Evolutionary conservation across 2,329 filamentous ascomycete genomes (phyloP).

Genomic region (Aspergillus sp.): DNA sequence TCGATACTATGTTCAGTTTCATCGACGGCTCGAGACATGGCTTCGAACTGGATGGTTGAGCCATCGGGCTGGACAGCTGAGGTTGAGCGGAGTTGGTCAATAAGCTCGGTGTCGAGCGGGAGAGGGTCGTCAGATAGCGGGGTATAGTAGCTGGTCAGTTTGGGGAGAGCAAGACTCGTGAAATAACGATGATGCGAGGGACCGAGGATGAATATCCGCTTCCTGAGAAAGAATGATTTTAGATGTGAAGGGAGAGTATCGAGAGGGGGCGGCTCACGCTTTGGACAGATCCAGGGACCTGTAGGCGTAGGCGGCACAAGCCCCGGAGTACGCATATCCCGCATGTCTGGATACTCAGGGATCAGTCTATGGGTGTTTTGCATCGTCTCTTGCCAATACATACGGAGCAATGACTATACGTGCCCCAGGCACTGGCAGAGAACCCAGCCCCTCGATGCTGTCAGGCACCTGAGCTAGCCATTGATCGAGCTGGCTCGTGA

Average conservation of each 20-base stretch:
- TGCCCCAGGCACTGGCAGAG: conserved; percentile 70
- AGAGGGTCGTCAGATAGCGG: conserved; percentile 45
- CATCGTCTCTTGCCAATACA: conserved; percentile 34
- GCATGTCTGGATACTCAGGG: conserved; percentile 66
- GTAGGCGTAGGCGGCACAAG: conserved; percentile 93
- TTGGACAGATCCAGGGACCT: conserved; percentile 78
- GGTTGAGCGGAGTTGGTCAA: conserved; percentile 35
- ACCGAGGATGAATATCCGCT: conserved; percentile 87
- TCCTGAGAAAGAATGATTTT: conserved; percentile 47
- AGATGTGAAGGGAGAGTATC: not conserved
- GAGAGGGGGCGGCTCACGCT: conserved; percentile 51
- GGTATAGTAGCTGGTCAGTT: conserved; percentile 56
- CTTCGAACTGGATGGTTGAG: conserved; percentile 38
- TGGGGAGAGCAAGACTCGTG: conserved; percentile 71
- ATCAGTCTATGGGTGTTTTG: conserved; percentile 12
- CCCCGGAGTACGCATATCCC: conserved; percentile 88
- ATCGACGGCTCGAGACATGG: conserved; percentile 67
- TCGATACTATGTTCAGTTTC: conserved; percentile 89
- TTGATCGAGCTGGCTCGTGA: conserved; percentile 68
- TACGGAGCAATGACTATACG: conserved; percentile 92
- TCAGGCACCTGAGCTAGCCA: conserved; percentile 73
- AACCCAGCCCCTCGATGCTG: conserved; percentile 61
- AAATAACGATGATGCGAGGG: conserved; percentile 89
- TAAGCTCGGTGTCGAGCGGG: conserved; percentile 45
- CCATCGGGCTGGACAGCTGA: conserved; percentile 30